phyloP scores from a whole-genome alignment of 352 stramenopile genomes.

The Globisporangium cystogenes region DNA sequence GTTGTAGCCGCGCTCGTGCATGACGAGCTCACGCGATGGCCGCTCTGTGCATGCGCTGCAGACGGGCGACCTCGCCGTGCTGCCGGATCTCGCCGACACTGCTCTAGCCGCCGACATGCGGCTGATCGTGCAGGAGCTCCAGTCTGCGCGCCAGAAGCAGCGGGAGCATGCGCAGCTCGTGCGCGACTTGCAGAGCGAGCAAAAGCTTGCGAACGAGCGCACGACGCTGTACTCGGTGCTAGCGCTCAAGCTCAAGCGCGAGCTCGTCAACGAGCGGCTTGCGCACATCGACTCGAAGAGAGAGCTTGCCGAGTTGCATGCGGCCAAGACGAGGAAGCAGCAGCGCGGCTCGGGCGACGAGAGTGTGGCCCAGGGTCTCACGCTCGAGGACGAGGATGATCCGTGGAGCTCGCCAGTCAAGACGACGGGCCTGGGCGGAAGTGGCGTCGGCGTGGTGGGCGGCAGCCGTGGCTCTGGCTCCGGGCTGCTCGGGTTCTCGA shows the following conservation, averaged over 20 bases:
- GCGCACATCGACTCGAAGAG: slow-evolving; percentile 69
- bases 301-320: slow-evolving; percentile 48
- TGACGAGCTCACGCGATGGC: background rate
- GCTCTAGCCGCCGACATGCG: slow-evolving; percentile 9
- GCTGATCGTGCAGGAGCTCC: slow-evolving; percentile 18
- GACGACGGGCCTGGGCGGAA: slow-evolving; percentile 18
- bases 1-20: background rate
- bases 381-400: slow-evolving; percentile 29
- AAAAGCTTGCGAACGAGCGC: slow-evolving; percentile 41
- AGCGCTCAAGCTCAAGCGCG: slow-evolving; percentile 57
- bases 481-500: slow-evolving; percentile 44
- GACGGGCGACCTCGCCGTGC: slow-evolving; percentile 5
- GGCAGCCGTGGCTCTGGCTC: slow-evolving; percentile 9
- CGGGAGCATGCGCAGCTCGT: slow-evolving; percentile 34
- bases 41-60: slow-evolving; percentile 7
- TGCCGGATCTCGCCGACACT: background rate
- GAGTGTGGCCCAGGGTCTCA: slow-evolving; percentile 1
- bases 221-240: slow-evolving; percentile 51
- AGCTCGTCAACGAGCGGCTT: slow-evolving; percentile 72
- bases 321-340: background rate
- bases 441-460: background rate
- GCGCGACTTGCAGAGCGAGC: slow-evolving; percentile 47
- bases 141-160: slow-evolving; percentile 20
- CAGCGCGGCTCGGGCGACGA: slow-evolving; percentile 18
- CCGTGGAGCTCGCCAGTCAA: slow-evolving; percentile 39